phyloP scores from a whole-genome alignment of 306 rosid species.

The Pyrus betulifolia region DNA sequence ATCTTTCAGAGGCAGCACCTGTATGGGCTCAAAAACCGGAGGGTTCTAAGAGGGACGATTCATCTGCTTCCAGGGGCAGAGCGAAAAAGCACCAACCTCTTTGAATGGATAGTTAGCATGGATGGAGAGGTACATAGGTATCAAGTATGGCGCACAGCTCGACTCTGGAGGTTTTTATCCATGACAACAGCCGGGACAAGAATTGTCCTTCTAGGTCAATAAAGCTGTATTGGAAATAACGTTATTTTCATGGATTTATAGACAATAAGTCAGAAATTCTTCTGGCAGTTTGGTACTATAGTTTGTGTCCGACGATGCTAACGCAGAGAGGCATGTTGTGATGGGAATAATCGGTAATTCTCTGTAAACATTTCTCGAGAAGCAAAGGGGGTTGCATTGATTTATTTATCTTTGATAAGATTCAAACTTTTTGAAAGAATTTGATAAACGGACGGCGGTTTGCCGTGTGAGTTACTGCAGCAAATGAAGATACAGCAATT shows the following conservation, averaged over 20 bases:
- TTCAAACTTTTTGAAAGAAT: background rate
- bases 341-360: background rate
- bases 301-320: background rate
- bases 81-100: conserved; percentile 97
- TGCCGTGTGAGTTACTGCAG: conserved; percentile 31
- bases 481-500: conserved; percentile 56
- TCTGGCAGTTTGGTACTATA: background rate
- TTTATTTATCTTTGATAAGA: background rate
- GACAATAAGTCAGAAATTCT: conserved; percentile 16
- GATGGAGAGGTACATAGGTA: conserved; percentile 19
- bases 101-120: conserved; percentile 34
- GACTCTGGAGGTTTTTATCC: background rate
- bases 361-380: background rate
- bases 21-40: conserved; percentile 92
- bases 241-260: background rate
- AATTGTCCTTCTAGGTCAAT: background rate
- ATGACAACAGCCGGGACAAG: conserved; percentile 5
- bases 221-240: background rate
- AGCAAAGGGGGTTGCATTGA: background rate
- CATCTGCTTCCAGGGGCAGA: conserved; percentile 67
- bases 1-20: conserved; percentile 85
- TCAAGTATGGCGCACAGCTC: background rate
- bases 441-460: background rate
- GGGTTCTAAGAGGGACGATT: conserved; percentile 80
- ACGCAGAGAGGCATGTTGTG: background rate